phyloP scores from a whole-genome alignment of 129 eudicot species.

The Artemisia annua region DNA sequence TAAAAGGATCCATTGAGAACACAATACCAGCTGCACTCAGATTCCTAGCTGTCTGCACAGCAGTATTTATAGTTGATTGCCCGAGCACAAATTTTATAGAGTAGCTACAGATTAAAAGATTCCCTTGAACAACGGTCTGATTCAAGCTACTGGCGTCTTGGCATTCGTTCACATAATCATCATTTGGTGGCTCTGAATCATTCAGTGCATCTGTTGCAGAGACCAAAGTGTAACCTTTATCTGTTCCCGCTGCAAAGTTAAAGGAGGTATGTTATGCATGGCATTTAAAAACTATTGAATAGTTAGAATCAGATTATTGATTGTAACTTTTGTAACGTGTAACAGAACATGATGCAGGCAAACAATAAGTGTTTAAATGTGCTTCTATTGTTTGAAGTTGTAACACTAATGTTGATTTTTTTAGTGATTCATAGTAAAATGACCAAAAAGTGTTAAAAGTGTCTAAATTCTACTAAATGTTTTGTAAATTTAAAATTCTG shows the following conservation, averaged over 20 bases:
- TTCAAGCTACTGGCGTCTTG: slow-evolving; percentile 73
- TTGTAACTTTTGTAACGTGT: not conserved
- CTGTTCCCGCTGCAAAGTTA: slow-evolving; percentile 66
- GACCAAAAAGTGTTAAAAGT: not conserved
- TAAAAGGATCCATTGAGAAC: slow-evolving; percentile 95
- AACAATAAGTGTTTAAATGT: not conserved
- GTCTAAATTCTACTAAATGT: no score
- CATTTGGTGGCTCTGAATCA: slow-evolving; percentile 48
- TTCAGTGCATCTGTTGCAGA: slow-evolving; percentile 83
- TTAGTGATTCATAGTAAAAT: not conserved
- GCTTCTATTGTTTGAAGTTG: not conserved
- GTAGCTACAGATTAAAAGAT: slow-evolving; percentile 84
- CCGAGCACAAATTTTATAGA: slow-evolving; percentile 94
- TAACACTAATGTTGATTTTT: not conserved
- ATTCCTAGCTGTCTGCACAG: slow-evolving; percentile 72
- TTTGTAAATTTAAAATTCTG: no score
- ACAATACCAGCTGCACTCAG: slow-evolving; percentile 95
- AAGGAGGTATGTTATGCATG: slow-evolving; percentile 7
- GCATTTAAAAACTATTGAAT: not conserved
- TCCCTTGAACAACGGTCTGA: slow-evolving; percentile 69
- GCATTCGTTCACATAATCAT: slow-evolving; percentile 89
- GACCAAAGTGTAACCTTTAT: slow-evolving; percentile 55
- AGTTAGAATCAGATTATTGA: not conserved
- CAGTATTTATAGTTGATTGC: slow-evolving; percentile 79
- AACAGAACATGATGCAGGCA: no score